Evolutionary conservation across 2,329 filamentous ascomycete species (phyloP).

Genomic region (Curvularia sp.): DNA sequence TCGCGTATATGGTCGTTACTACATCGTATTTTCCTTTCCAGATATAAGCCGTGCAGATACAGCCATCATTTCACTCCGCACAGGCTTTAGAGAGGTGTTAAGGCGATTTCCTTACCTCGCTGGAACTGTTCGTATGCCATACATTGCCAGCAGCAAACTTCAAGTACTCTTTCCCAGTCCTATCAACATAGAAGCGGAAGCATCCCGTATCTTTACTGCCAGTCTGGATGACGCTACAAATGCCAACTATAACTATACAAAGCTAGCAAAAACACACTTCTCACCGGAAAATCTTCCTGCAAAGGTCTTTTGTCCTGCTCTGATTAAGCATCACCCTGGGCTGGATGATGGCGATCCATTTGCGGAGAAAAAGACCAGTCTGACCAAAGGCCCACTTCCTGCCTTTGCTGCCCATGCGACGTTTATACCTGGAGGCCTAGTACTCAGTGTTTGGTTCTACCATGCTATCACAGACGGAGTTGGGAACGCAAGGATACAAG

Average conservation of each 20-base stretch:
- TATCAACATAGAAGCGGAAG: conserved; percentile 14
- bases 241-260: conserved; percentile 10
- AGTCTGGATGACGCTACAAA: conserved; percentile 5
- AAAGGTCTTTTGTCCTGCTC: conserved; percentile 19
- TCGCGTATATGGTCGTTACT: conserved; percentile 25
- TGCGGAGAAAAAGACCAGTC: conserved; percentile 15
- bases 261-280: conserved; percentile 20
- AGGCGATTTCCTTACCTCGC: conserved; percentile 25
- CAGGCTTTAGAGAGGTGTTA: conserved; percentile 22
- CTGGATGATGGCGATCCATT: conserved; percentile 21
- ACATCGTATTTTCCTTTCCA: conserved; percentile 28
- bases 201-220: conserved; percentile 15
- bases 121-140: conserved; percentile 21
- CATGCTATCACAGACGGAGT: conserved; percentile 34
- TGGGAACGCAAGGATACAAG: conserved; percentile 23
- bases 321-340: conserved; percentile 21
- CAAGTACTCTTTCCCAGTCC: conserved; percentile 21
- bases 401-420: conserved; percentile 33
- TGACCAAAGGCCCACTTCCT: conserved; percentile 26
- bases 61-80: conserved; percentile 20
- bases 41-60: conserved; percentile 16
- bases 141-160: conserved; percentile 11
- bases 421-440: conserved; percentile 38
- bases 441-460: conserved; percentile 38
- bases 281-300: conserved; percentile 17